Evolutionary conservation across 2,329 filamentous ascomycete species (phyloP).

Genomic region (Cladosporium sp.): DNA sequence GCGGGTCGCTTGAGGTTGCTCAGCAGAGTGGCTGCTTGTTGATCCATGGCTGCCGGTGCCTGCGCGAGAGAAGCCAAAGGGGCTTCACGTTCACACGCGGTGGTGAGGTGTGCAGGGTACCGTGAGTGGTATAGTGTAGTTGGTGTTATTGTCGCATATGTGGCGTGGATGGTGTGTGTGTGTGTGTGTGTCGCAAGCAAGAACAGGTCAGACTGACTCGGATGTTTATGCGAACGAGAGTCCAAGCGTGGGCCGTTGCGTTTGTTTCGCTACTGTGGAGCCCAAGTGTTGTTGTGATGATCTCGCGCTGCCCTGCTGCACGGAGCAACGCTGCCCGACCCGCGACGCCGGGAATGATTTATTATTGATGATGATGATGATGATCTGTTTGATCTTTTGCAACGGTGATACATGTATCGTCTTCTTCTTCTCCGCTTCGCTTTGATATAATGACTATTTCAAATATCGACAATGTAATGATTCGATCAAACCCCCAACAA

Average conservation of each 20-base stretch:
- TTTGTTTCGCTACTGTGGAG: constrained; percentile 7
- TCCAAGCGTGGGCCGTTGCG: constrained; percentile 12
- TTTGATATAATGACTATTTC: background rate
- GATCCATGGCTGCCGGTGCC: constrained; percentile 51
- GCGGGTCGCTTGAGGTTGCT: constrained; percentile 63
- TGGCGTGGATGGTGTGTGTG: background rate
- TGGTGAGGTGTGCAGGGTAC: background rate
- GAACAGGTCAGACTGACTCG: constrained; percentile 15
- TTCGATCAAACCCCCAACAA: background rate
- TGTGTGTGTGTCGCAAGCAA: background rate
- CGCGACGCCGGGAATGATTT: constrained; percentile 8
- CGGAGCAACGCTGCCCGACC: constrained; percentile 17
- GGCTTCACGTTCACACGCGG: constrained; percentile 8
- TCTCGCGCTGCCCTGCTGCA: constrained; percentile 14
- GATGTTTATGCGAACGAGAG: constrained; percentile 1
- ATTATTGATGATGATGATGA: background rate
- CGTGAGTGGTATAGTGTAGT: background rate
- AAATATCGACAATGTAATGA: background rate
- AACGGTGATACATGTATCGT: background rate
- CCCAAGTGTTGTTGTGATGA: constrained; percentile 16
- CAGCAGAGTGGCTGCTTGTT: constrained; percentile 57
- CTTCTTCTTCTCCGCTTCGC: background rate
- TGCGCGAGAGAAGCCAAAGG: constrained; percentile 5
- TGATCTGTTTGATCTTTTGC: background rate
- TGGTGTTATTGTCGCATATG: constrained; percentile 15